A percentile compares a stretch with the other conserved stretches of the same genome.
Evolutionary conservation across 768 basidiomycete genomes (phyloP).

Genomic region (Pleurotus citrinopileatus): DNA sequence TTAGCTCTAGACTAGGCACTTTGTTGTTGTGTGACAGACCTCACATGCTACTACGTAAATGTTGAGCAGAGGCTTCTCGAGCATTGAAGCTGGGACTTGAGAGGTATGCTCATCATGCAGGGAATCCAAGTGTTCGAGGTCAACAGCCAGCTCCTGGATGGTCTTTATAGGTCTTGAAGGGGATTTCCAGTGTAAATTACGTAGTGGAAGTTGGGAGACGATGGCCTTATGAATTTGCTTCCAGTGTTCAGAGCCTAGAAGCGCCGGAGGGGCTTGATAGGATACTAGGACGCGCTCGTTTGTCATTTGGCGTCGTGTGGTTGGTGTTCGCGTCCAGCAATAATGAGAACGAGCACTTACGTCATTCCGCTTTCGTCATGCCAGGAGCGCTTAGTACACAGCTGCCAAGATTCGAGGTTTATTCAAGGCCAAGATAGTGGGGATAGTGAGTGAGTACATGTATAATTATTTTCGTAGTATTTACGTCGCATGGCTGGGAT

Average conservation of each 20-base stretch:
- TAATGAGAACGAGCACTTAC: too few species aligned
- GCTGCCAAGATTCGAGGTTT: neutral
- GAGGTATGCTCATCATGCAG: slow-evolving; percentile 73
- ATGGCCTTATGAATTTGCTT: slow-evolving; percentile 64
- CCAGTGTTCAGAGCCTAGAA: slow-evolving; percentile 73
- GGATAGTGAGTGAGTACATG: neutral
- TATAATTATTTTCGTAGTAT: too few species aligned
- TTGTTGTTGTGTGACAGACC: slow-evolving; percentile 47
- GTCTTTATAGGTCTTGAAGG: slow-evolving; percentile 71
- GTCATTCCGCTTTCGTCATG: too few species aligned
- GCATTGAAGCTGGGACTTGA: slow-evolving; percentile 70
- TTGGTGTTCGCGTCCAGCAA: too few species aligned
- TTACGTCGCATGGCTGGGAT: too few species aligned
- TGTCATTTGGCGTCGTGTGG: too few species aligned
- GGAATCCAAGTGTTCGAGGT: slow-evolving; percentile 64
- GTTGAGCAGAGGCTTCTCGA: slow-evolving; percentile 87
- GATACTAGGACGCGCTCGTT: slow-evolving; percentile 60
- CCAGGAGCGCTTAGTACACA: too few species aligned
- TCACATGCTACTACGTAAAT: slow-evolving; percentile 87
- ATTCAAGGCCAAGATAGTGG: neutral
- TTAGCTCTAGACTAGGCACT: too few species aligned
- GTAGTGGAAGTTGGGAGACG: slow-evolving; percentile 74
- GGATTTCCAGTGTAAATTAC: slow-evolving; percentile 92
- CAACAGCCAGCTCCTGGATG: slow-evolving; percentile 84
- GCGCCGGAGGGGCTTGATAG: slow-evolving; percentile 59